phyloP scores from a whole-genome alignment of 257 asterid species.

The Lycium barbarum region DNA sequence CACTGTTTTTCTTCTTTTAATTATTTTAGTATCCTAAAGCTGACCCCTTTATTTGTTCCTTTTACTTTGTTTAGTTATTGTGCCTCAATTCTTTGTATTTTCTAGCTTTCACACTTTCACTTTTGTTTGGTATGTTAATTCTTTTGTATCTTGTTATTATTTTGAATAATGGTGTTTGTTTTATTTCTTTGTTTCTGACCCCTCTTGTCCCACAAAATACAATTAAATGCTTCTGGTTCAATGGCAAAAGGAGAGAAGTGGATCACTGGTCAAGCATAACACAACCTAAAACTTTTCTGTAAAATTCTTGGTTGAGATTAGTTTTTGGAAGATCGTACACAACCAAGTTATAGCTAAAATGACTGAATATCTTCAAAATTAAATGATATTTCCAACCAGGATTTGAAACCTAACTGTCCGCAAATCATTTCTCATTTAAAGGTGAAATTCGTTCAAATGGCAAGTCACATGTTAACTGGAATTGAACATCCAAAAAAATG shows the following conservation, averaged over 20 bases:
- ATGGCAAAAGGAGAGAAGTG: background rate
- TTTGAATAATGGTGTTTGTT: background rate
- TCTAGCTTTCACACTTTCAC: background rate
- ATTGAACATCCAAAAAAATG: background rate
- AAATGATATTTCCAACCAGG: background rate
- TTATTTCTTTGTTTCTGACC: background rate
- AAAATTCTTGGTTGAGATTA: background rate
- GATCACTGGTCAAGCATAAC: background rate
- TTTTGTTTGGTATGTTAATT: conserved; percentile 26
- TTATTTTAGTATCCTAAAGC: background rate
- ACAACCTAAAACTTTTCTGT: background rate
- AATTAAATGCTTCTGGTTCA: background rate
- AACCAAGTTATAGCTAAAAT: background rate
- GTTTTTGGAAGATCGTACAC: background rate
- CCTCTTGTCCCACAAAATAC: background rate
- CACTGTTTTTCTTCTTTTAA: background rate
- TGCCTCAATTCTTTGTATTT: conserved; percentile 24
- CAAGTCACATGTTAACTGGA: background rate
- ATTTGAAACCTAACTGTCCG: background rate
- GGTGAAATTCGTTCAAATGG: background rate
- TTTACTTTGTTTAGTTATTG: background rate
- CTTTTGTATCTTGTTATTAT: conserved; percentile 26
- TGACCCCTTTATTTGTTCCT: background rate
- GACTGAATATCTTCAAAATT: background rate
- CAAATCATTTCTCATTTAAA: background rate